Percentiles rank a stretch among this genome's conserved stretches.
These are phyloP conservation scores for Penicillium chermesinum DNA, from an alignment of 495 filamentous ascomycete species.

Conservation along the genomic window DNA sequence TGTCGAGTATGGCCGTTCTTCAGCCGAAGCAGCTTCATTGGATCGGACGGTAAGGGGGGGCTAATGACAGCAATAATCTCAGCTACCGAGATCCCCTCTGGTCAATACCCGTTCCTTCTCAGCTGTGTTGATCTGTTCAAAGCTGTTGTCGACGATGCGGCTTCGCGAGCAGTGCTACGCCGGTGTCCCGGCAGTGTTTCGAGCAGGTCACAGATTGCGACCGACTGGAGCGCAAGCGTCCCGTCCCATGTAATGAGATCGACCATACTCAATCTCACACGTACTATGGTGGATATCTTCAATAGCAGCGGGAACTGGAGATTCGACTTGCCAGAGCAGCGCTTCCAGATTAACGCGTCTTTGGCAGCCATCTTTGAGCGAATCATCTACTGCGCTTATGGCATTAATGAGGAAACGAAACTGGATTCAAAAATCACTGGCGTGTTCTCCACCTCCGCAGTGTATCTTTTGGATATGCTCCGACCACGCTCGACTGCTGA, in stretches of 20 bases:
- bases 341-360: conserved; percentile 52
- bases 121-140: conserved; percentile 69
- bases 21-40: conserved; percentile 69
- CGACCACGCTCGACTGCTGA: conserved; percentile 62
- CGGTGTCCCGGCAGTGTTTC: conserved; percentile 51
- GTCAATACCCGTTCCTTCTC: conserved; percentile 71
- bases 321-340: conserved; percentile 62
- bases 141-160: conserved; percentile 67
- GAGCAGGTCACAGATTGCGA: conserved; percentile 46
- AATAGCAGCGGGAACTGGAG: conserved; percentile 80
- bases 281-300: conserved; percentile 71
- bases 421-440: conserved; percentile 55
- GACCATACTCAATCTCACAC: conserved; percentile 64
- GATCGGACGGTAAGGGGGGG: conserved; percentile 64
- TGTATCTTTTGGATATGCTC: conserved; percentile 71
- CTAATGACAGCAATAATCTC: conserved; percentile 68
- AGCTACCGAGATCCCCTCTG: conserved; percentile 66
- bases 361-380: conserved; percentile 65
- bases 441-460: conserved; percentile 61
- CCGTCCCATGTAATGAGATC: conserved; percentile 71
- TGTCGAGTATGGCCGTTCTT: conserved; percentile 86
- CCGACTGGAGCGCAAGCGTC: conserved; percentile 61
- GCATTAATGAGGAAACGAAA: conserved; percentile 56
- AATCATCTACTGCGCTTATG: conserved; percentile 66
- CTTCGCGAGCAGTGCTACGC: conserved; percentile 65